Base-by-base conservation (phyloP, 2,329 filamentous ascomycete species). In the Neoarthrinium moseri region DNA sequence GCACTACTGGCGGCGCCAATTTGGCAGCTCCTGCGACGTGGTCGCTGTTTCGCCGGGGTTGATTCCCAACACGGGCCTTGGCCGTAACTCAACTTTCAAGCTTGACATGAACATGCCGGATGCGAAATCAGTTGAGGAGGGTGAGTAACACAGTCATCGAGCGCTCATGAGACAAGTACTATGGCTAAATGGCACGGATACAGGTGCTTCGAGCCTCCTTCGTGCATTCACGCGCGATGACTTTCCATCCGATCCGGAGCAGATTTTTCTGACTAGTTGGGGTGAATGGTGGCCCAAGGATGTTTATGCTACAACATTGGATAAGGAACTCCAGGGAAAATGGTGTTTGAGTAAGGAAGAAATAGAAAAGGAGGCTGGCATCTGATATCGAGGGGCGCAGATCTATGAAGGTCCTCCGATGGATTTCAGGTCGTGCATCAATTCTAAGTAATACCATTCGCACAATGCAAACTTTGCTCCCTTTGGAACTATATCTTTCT, bases 1-100 rank as follows among this genome's bases (percentile, higher is more conserved):
- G 1, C 75, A 80, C 38, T 80, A 75, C 75, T 80, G 77, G 77
- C 74, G 74, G 2, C 74, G 76, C 4, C 64, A 77, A 51, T 68
- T 80, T n/a, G 45, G 52, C 1, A 70, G 61, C 20, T 59, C 64
- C 21, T 73, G 69, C 54, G 53, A 61, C 5, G 71, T 80, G 17
- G 67, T 80, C 5, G 77, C 77, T 10, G 75, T 78, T 5, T 80
- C 76, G 7, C 77, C 77, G 0, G 77, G 77, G 1, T 53, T 80
- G 4, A 70, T 80, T 29, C 75, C 75, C 2, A 52, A 54, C n/a
- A 79, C 77, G 0, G 68, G 69, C 1, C 61, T 80, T 13, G 57
- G 56, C 0, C 58, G 68, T 3, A 59, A 63, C 3, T 54, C 51
- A 8, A 59, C 55, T 3, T 47, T 70, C 18, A 55, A 54, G 12